Conservation (phyloP, 768 basidiomycete genomes). For the Agrocybe pediades region DNA sequence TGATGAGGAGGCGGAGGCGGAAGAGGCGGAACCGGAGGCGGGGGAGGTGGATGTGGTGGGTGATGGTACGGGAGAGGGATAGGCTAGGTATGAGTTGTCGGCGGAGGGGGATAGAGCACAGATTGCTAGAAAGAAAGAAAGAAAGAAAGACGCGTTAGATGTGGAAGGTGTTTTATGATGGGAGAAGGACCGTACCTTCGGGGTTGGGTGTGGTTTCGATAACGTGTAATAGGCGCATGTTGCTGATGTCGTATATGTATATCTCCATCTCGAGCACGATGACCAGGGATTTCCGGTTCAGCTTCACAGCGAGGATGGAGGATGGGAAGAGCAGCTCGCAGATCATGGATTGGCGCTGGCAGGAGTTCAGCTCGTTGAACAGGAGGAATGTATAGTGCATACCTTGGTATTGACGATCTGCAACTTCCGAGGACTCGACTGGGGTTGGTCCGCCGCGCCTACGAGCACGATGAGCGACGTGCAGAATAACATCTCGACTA, state of each 20-base stretch:
- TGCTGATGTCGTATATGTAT: slow-evolving; percentile 98
- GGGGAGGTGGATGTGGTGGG: slow-evolving; percentile 51
- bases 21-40: slow-evolving; percentile 27
- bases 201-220: slow-evolving; percentile 97
- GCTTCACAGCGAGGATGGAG: slow-evolving; percentile 94
- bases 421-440: slow-evolving; percentile 87
- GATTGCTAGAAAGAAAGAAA: slow-evolving; percentile 78
- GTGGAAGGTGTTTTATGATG: neutral
- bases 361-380: neutral
- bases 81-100: slow-evolving; percentile 92
- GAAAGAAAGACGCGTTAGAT: neutral
- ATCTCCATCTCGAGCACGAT: slow-evolving; percentile 98
- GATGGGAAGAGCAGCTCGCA: slow-evolving; percentile 98
- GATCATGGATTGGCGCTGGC: slow-evolving; percentile 93
- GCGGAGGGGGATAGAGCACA: slow-evolving; percentile 93
- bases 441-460: slow-evolving; percentile 91
- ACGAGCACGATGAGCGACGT: slow-evolving; percentile 97
- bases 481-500: slow-evolving; percentile 99
- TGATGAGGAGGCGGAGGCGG: slow-evolving; percentile 32
- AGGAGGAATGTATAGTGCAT: slow-evolving; percentile 15
- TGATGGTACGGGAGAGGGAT: slow-evolving; percentile 92
- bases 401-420: slow-evolving; percentile 99
- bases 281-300: slow-evolving; percentile 95
- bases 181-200: slow-evolving; percentile 61
- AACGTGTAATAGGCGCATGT: slow-evolving; percentile 96